Percentiles rank a stretch among this genome's conserved stretches.
phyloP scores from a whole-genome alignment of 306 rosid species.

The Mimosa pudica region DNA sequence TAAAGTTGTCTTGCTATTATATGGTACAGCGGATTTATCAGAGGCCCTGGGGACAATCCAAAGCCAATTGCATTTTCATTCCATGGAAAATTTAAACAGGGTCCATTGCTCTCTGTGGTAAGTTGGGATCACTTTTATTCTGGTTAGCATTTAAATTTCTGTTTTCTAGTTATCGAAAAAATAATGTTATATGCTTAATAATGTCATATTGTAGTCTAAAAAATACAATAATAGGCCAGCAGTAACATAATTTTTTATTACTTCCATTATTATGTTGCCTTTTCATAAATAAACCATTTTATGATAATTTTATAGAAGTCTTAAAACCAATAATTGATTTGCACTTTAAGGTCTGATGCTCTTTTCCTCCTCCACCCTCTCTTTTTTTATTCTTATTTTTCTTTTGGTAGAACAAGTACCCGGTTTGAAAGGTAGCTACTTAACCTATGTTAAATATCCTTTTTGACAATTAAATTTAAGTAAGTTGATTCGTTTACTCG shows the following conservation, averaged over 20 bases:
- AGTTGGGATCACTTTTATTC: conserved; percentile 22
- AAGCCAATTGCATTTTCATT: conserved; percentile 79
- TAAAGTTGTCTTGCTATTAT: conserved; percentile 4
- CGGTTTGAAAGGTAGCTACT: neutral
- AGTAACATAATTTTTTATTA: neutral
- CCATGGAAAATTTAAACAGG: conserved; percentile 85
- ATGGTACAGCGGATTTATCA: conserved; percentile 78
- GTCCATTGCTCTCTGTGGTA: conserved; percentile 94
- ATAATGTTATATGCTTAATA: neutral
- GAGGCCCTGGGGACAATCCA: conserved; percentile 94
- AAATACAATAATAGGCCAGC: neutral
- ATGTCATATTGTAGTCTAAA: too few species aligned
- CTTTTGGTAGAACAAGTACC: neutral
- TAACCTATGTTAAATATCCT: neutral
- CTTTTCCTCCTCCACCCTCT: neutral
- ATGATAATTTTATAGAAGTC: neutral
- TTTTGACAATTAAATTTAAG: neutral
- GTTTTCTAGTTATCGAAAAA: neutral
- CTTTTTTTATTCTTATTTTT: neutral
- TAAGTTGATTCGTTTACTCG: neutral
- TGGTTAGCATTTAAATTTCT: neutral
- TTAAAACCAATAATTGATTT: neutral
- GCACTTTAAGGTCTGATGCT: neutral
- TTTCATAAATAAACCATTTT: neutral
- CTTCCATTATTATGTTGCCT: neutral